Evolutionary conservation across 225 moss, liverwort and hornwort species (phyloP).

Genomic region (Pseudoscleropodium purum): DNA sequence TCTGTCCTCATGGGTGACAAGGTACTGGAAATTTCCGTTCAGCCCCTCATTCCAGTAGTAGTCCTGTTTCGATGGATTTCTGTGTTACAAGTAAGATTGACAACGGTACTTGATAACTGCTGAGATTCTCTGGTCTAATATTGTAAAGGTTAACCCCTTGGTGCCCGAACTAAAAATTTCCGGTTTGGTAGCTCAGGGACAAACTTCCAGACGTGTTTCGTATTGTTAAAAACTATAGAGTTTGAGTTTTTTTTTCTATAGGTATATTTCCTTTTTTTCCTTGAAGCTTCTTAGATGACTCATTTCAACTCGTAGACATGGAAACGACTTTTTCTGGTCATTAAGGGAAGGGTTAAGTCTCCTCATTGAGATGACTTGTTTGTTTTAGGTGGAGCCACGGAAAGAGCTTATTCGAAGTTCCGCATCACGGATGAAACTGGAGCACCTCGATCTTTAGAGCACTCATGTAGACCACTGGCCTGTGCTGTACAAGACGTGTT

Average conservation of each 20-base stretch:
- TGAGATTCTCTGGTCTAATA: background rate
- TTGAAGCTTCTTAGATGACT: background rate
- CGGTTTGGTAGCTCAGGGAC: background rate
- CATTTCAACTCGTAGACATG: background rate
- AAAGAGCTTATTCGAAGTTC: constrained; percentile 74
- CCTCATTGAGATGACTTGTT: background rate
- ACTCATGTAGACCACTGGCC: background rate
- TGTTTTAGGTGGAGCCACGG: constrained; percentile 66
- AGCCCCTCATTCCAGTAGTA: background rate
- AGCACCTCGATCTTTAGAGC: constrained; percentile 37
- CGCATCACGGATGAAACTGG: constrained; percentile 41
- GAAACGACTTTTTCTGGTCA: background rate
- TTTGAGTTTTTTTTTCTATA: background rate
- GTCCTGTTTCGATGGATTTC: background rate
- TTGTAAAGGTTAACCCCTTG: background rate
- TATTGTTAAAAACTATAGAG: background rate
- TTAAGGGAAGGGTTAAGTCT: background rate
- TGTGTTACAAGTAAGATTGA: background rate
- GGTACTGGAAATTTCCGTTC: constrained; percentile 19
- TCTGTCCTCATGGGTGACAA: constrained; percentile 84
- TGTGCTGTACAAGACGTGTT: background rate
- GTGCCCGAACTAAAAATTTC: background rate
- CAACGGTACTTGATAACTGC: background rate
- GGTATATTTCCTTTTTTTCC: background rate
- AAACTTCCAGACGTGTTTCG: background rate